Base-by-base conservation (phyloP, 2,329 filamentous ascomycete species). In the Colletotrichum eremochloae region DNA sequence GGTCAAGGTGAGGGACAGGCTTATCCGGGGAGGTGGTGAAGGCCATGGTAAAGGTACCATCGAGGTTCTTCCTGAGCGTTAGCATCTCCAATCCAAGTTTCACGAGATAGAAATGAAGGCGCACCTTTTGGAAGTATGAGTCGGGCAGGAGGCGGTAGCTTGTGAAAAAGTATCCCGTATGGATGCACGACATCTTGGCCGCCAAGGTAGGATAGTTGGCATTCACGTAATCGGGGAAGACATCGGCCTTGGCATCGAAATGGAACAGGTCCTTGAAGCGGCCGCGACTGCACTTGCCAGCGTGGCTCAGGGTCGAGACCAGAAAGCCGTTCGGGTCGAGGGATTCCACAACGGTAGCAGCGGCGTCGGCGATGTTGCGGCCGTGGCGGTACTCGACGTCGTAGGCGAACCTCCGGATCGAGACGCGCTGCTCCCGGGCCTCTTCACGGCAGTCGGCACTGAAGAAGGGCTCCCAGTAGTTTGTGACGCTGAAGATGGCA, bases 361-460 rank as follows among this genome's bases (percentile, higher is more conserved):
- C 88, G 0, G 87, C 88, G 72, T 89, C 84, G 3, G 83, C 86
- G 40, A 90, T 86, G 71, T 90, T 90, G 72, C 82, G 85, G 0
- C 88, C 87, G 65, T 89, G 85, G 18, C 80, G 80, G 9, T 83
- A 77, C 78, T 90, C 89, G 2, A 84, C 78, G 0, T 87, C 80
- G 72, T 86, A 87, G 0, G 85, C 85, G 71, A 82, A 85, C 67
- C 77, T 78, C 14, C 85, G 81, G 74, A 82, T 84, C 0, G 81
- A 82, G 20, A 86, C 77, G 6, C 83, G 84, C 15, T 78, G 75
- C 42, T 81, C 79, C 5, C 76, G 70, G 3, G 83, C 85, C 63
- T 80, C 79, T 31, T 79, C 76, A 15, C 84, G 82, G 71, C 80
- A 83, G 72, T 85, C 83, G 0, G 83, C 81, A 3, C 83, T 80